Evolutionary conservation across 2,329 filamentous ascomycete species (phyloP), one percentile per base, ranked within the genome.

Genomic region (Penicillium polonicum): DNA sequence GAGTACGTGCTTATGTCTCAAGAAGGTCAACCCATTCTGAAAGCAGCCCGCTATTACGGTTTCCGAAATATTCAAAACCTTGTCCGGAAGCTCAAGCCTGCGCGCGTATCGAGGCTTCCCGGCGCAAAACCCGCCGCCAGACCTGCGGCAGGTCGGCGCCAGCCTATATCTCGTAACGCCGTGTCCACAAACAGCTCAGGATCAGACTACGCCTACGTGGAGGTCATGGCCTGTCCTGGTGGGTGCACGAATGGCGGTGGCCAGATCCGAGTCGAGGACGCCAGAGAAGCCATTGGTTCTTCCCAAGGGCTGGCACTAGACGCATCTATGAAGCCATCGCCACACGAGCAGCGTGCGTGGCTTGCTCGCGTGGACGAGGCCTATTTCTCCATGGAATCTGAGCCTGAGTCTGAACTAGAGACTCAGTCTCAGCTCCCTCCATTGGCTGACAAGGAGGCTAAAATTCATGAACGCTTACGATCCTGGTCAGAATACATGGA

Each of bases 161-260:
- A 70, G 43, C 63, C 67, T 13, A 55, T 65, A 17, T 70, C 73
- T 33, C 70, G 74, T 8, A 72, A 70, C 43, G 73, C 69, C 5
- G 70, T 68, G 17, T 52, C 55, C 4, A 48, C 68, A 5, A 60
- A 64, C 43, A 61, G 68, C 60, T 62, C 68, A 12, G 67, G 68
- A 15, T 75, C 84, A 7, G 91, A 96, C 36, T 92, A 92, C 72
- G 84, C 89, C n/a, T 97, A 96, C 75, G 90, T 97, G 29, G 94
- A 99, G 76, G 94, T 99, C 58, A 99, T 99, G 94, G 94, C 94
- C 15, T 99, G 94, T 74, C 94, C 94, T 0, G 94, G 94, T n/a
- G 94, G 94, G 3, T 99, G 94, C 78, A 99, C 94, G 54, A 99
- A 99, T 68, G 94, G 94, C 2, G 94, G 94, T 38, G 94, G 94